These are phyloP conservation scores for Talaromyces marneffei DNA, from an alignment of 2,329 filamentous ascomycete species.

Conservation along the genomic window DNA sequence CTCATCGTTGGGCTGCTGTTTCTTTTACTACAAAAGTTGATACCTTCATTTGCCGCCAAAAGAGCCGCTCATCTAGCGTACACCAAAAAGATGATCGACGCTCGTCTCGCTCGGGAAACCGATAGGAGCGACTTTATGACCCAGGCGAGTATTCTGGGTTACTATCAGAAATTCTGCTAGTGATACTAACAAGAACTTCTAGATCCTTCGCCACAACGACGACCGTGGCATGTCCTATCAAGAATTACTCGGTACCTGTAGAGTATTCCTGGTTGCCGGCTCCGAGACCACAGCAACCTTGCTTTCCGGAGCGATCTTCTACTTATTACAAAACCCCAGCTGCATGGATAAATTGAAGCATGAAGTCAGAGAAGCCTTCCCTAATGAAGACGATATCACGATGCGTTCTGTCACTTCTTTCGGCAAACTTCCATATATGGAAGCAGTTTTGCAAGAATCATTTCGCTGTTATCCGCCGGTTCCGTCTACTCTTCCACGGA, in stretches of 20 bases:
- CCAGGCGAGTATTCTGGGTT: not conserved
- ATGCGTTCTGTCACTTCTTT: slow-evolving; percentile 21
- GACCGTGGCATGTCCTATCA: slow-evolving; percentile 3
- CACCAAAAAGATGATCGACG: slow-evolving; percentile 14
- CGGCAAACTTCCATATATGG: slow-evolving; percentile 33
- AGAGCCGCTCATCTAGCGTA: slow-evolving; percentile 2
- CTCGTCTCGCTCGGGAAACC: slow-evolving; percentile 14
- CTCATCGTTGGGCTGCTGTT: not conserved
- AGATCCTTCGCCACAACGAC: slow-evolving; percentile 7
- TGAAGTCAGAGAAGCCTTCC: slow-evolving; percentile 40
- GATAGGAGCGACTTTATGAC: slow-evolving; percentile 15
- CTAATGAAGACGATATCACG: slow-evolving; percentile 29
- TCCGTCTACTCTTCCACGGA: slow-evolving; percentile 2
- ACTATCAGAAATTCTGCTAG: not conserved
- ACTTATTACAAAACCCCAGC: slow-evolving; percentile 34
- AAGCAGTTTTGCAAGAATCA: slow-evolving; percentile 39
- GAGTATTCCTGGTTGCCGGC: slow-evolving; percentile 5
- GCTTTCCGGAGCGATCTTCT: slow-evolving; percentile 39
- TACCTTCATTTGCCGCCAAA: not conserved
- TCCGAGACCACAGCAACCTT: slow-evolving; percentile 44
- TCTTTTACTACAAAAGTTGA: not conserved
- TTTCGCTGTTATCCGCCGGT: slow-evolving; percentile 40
- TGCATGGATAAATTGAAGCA: slow-evolving; percentile 27
- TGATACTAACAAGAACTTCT: not conserved
- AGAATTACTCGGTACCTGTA: slow-evolving; percentile 4